Base-by-base conservation (phyloP, 2,329 filamentous ascomycete species). In the Colletotrichum cordylinicola region DNA sequence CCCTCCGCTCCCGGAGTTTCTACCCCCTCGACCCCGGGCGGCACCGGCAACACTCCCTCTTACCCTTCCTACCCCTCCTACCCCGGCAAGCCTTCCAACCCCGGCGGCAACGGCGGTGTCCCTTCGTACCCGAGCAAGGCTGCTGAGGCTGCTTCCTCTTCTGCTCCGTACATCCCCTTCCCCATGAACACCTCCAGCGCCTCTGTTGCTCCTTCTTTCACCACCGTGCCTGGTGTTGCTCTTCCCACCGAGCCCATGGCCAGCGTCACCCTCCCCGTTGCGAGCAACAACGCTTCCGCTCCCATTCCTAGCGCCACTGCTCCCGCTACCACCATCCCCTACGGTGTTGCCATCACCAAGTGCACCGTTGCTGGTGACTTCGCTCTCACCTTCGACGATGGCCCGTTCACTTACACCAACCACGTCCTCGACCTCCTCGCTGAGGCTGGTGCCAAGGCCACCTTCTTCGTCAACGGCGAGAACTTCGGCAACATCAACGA, bases 381-480 rank as follows among this genome's bases (percentile, higher is more conserved):
- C 29, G 87, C 88, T 3, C 80, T 89, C 21, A 88, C 87, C 2
- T 88, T 86, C 77, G 88, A 89, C 76, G 88, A 89, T 69, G 87
- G 87, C 0, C 88, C 88, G 0, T 86, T 82, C 73, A 71, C 77
- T 10, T 88, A 85, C 78, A 90, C 88, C 8, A 77, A 79, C 21
- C 79, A 81, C 16, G 79, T 90, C 12, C 84, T 90, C 31, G 83
- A 87, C 72, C 66, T 85, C 1, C 76, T 87, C 9, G 80, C 82
- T 24, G 67, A 80, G 10, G 78, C 80, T 43, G 67, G 81, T 4
- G 80, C 82, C 67, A 84, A 82, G 62, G 86, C 83, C 15, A 87
- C 86, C 21, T 86, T 85, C 79, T 89, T 88, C 80, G 80, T 88
- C 67, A 83, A 83, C 1, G 86, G 86, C 4, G 83, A 86, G 77